These are phyloP conservation scores for Groenewaldozyma sp. DNA, from an alignment of 1,139 yeast species.

Conservation along the genomic window DNA sequence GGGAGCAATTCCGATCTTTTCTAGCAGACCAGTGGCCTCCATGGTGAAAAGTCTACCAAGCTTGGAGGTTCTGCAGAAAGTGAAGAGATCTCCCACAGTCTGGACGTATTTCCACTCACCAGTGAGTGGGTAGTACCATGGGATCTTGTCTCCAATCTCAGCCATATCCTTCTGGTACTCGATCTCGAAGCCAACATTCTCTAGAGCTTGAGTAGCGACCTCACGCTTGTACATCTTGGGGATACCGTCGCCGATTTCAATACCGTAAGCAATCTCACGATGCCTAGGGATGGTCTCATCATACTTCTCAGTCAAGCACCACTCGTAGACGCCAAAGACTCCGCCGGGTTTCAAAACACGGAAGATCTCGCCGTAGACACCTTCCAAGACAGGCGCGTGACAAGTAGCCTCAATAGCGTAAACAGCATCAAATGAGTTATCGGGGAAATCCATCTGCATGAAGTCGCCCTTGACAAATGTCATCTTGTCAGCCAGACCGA, in stretches of 20 bases:
- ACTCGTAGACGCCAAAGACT: conserved; percentile 92
- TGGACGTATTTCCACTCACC: conserved; percentile 91
- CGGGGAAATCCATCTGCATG: conserved; percentile 97
- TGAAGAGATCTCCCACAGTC: conserved; percentile 63
- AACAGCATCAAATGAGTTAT: conserved; percentile 86
- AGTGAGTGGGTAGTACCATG: conserved; percentile 96
- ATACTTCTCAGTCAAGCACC: conserved; percentile 96
- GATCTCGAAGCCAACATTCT: conserved; percentile 80
- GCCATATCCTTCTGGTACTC: conserved; percentile 75
- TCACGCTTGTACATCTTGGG: conserved; percentile 88
- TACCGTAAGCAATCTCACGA: conserved; percentile 92
- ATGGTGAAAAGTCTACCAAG: conserved; percentile 84
- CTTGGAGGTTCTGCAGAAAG: conserved; percentile 81
- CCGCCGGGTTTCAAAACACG: conserved; percentile 98
- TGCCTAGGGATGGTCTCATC: conserved; percentile 84
- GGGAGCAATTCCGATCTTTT: conserved; percentile 82
- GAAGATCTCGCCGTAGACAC: conserved; percentile 91
- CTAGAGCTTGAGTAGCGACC: conserved; percentile 82
- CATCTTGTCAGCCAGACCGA: conserved; percentile 61
- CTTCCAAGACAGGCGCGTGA: conserved; percentile 94
- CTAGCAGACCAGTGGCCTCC: conserved; percentile 68
- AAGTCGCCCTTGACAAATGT: conserved; percentile 94
- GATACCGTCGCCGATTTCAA: conserved; percentile 97
- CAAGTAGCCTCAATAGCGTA: conserved; percentile 98
- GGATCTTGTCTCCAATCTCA: conserved; percentile 69